Evolutionary conservation across 2,329 filamentous ascomycete genomes (phyloP), one percentile per base, ranked within the genome.

Genomic region (Neonectria punicea): DNA sequence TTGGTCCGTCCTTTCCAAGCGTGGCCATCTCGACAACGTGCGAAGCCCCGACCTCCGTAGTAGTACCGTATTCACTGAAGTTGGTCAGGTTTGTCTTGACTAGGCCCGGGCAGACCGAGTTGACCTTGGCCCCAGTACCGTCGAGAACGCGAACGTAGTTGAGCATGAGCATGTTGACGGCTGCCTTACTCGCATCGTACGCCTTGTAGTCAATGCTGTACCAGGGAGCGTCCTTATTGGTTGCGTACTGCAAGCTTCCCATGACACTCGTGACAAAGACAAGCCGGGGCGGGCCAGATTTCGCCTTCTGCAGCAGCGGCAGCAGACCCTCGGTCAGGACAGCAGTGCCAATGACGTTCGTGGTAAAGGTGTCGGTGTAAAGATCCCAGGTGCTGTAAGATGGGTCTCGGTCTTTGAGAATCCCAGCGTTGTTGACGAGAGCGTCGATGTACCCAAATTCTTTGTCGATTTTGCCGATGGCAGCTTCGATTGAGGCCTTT

Each of bases 111-210:
- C 78, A 80, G 18, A 73, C 74, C 5, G 69, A 64, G 59, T 80
- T 80, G 58, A 77, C 74, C 64, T 72, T 74, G 20, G 71, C 77
- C 11, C 73, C 74, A n/a, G 63, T 41, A n/a, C 71, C 71, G 2
- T 73, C 67, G 49, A 81, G 61, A 25, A 74, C 68, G 9, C 73
- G 63, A 13, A 70, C 71, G 53, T 76, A 80, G 53, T 76, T 73
- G 18, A 75, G 32, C 7, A 68, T 69, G 14, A 82, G 63, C 75
- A 81, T 80, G 53, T 82, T 80, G 18, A 83, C 25, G 1, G 80
- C 81, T 8, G 80, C 77, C 69, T 83, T 83, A 72, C 77, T 81
- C 28, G 71, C 63, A 22, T 77, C 71, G 63, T 83, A 82, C 10
- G 73, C 72, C 39, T 73, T 76, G 51, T 68, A 75, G 8, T 75